These are phyloP conservation scores for Cyberlindnera japonica DNA, from an alignment of 805 yeast species.

Conservation along the genomic window DNA sequence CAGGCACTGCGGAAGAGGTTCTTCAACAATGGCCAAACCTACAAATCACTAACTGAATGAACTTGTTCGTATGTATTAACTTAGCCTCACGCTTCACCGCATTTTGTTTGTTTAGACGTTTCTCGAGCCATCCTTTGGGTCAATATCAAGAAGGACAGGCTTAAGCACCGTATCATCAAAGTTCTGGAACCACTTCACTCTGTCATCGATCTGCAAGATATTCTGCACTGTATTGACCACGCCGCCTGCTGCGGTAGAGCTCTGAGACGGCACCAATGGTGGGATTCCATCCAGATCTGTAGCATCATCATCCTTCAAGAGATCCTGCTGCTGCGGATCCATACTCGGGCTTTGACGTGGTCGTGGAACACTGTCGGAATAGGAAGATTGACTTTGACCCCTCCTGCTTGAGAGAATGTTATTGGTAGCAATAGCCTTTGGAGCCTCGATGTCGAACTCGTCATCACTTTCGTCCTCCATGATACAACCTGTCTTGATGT, in stretches of 20 bases:
- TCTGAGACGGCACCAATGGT: slow-evolving; percentile 20
- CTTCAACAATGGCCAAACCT: too few relatives aligned
- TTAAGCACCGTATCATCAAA: slow-evolving; percentile 92
- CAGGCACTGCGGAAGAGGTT: too few relatives aligned
- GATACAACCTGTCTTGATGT: slow-evolving; percentile 86
- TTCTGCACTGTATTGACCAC: slow-evolving; percentile 25
- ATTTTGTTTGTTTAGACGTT: not conserved
- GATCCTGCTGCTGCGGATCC: slow-evolving; percentile 21
- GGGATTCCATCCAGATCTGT: slow-evolving; percentile 27
- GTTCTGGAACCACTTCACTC: slow-evolving; percentile 86
- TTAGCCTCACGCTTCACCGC: too few relatives aligned
- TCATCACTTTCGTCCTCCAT: slow-evolving; percentile 86
- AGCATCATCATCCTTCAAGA: slow-evolving; percentile 24
- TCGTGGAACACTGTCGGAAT: slow-evolving; percentile 27
- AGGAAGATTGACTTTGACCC: slow-evolving; percentile 10
- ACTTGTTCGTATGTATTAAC: not conserved
- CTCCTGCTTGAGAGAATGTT: slow-evolving; percentile 21
- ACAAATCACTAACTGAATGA: not conserved
- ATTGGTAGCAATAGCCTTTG: slow-evolving; percentile 29
- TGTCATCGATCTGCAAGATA: slow-evolving; percentile 56
- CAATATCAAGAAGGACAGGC: slow-evolving; percentile 76
- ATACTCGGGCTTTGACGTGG: slow-evolving; percentile 22
- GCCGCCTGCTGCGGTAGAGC: slow-evolving; percentile 7
- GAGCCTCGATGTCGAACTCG: slow-evolving; percentile 89
- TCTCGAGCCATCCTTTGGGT: slow-evolving; percentile 15